A percentile compares a stretch with the other conserved stretches of the same genome.
phyloP scores from a whole-genome alignment of 257 asterid species.

The Fraxinus anomala region DNA sequence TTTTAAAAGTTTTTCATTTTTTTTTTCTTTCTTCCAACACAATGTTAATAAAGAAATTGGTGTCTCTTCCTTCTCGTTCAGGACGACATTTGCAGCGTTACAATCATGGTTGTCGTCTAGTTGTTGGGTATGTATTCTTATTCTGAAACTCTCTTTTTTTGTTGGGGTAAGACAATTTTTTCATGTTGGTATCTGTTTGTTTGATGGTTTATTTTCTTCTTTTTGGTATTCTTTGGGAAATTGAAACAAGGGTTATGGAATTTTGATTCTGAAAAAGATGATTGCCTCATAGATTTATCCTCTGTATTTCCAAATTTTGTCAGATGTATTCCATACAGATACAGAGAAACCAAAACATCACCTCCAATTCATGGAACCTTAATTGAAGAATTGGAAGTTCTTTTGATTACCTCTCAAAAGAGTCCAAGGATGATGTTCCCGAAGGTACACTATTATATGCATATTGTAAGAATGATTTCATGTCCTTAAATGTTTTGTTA shows the following conservation, averaged over 20 bases:
- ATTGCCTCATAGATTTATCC: neutral
- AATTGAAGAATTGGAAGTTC: conserved; percentile 74
- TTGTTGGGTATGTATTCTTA: conserved; percentile 69
- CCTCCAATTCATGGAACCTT: conserved; percentile 32
- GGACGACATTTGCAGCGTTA: conserved; percentile 79
- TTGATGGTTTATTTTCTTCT: neutral
- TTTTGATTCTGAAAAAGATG: neutral
- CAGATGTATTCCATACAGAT: conserved; percentile 89
- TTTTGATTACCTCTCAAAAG: conserved; percentile 86
- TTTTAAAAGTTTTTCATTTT: neutral
- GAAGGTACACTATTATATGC: conserved; percentile 51
- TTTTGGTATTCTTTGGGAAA: neutral
- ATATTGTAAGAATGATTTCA: neutral
- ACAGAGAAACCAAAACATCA: conserved; percentile 41
- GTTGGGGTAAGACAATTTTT: too few species aligned
- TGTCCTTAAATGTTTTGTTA: conserved; percentile 15
- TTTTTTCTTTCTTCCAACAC: neutral
- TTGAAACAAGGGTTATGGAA: neutral
- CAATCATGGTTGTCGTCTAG: conserved; percentile 69
- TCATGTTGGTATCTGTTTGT: neutral
- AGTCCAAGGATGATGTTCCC: conserved; percentile 93
- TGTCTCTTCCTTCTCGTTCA: conserved; percentile 54
- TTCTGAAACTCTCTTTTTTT: too few species aligned
- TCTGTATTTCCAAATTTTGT: conserved; percentile 23
- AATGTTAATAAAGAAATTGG: conserved; percentile 61